These are phyloP conservation scores for Solanum peruvianum DNA, from an alignment of 257 asterid species.

Conservation along the genomic window DNA sequence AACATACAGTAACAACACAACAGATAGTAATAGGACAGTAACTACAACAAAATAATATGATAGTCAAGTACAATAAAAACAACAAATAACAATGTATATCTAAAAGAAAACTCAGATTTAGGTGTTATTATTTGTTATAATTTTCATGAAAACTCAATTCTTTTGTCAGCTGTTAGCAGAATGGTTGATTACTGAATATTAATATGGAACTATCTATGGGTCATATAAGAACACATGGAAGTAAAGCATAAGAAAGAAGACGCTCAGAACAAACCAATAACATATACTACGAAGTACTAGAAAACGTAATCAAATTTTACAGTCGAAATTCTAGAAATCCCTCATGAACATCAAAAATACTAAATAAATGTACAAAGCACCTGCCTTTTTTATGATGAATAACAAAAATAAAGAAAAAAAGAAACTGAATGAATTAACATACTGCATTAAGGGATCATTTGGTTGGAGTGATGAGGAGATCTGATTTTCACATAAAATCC, in stretches of 20 bases:
- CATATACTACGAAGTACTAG: not conserved
- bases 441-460: not conserved
- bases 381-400: not conserved
- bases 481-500: not conserved
- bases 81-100: not conserved
- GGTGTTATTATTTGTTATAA: not conserved
- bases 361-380: not conserved
- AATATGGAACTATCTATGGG: no score
- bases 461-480: not conserved
- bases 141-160: not conserved
- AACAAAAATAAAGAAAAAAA: not conserved
- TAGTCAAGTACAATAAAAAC: not conserved
- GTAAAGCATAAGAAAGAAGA: not conserved
- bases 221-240: no score
- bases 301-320: not conserved
- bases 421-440: not conserved
- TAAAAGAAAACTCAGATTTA: not conserved
- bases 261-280: not conserved
- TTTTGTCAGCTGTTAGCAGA: not conserved
- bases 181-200: no score
- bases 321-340: not conserved
- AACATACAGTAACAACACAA: not conserved
- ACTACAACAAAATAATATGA: not conserved
- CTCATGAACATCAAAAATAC: not conserved
- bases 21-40: not conserved